Conservation (phyloP, 2,329 filamentous ascomycete species). For the Teratosphaeriaceae sp. region DNA sequence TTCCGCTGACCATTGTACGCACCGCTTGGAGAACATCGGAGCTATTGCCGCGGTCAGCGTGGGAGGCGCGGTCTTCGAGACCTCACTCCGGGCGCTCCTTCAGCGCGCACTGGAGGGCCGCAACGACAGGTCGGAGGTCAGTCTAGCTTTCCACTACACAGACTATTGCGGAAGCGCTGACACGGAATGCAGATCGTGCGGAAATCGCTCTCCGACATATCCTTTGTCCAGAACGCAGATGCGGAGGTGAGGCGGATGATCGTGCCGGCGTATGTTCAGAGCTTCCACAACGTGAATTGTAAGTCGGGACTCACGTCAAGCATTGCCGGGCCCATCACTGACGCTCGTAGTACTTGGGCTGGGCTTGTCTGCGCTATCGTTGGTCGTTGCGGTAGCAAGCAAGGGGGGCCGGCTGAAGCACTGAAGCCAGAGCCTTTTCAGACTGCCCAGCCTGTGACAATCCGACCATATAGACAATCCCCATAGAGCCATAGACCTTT, state of each 20-base stretch:
- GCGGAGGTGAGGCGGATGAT: constrained; percentile 14
- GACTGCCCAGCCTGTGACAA: neutral
- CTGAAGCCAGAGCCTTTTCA: neutral
- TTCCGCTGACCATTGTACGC: too few species aligned
- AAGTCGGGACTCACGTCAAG: constrained; percentile 5
- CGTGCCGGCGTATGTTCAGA: constrained; percentile 21
- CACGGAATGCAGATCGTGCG: constrained; percentile 32
- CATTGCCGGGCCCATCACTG: neutral
- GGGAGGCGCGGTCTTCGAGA: constrained; percentile 33
- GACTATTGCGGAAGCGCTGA: constrained; percentile 1
- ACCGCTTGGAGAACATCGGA: too few species aligned
- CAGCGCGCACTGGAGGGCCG: constrained; percentile 14
- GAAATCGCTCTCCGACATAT: constrained; percentile 34
- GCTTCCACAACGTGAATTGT: constrained; percentile 23
- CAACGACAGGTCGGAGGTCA: neutral
- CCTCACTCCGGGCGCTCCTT: constrained; percentile 27
- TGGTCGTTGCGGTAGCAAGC: neutral
- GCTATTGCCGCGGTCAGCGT: constrained; percentile 35
- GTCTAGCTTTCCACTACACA: neutral
- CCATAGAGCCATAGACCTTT: too few species aligned
- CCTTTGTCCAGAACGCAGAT: constrained; percentile 30
- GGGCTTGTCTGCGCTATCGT: neutral
- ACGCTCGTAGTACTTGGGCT: neutral
- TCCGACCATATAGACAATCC: too few species aligned
- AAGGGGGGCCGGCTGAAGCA: neutral